Evolutionary conservation across 495 filamentous ascomycete species (phyloP).

Genomic region (Penicillium malachiteum): DNA sequence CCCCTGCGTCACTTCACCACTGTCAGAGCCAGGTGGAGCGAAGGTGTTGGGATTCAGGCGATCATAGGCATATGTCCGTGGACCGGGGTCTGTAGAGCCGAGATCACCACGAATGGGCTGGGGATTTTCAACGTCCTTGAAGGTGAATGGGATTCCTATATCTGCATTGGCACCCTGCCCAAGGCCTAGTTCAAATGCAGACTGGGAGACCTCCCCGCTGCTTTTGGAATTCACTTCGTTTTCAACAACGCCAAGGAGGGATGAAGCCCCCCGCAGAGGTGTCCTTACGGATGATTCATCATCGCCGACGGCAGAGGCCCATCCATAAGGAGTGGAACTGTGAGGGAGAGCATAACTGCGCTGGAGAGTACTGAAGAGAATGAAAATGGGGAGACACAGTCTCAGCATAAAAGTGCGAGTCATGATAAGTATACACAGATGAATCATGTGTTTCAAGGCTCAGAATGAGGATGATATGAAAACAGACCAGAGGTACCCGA

Average conservation of each 20-base stretch:
- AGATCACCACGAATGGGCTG: conserved; percentile 9
- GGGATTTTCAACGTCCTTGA: conserved; percentile 1
- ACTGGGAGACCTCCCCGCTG: not conserved
- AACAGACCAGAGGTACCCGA: no score
- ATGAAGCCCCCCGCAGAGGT: conserved; percentile 1
- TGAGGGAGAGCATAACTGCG: not conserved
- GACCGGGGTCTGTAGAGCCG: conserved; percentile 5
- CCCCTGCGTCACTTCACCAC: conserved; percentile 2
- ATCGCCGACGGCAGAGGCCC: conserved; percentile 1
- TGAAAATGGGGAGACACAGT: not conserved
- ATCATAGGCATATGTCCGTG: conserved; percentile 7
- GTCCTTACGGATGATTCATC: not conserved
- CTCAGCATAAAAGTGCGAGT: no score
- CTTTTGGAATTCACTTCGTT: conserved; percentile 1
- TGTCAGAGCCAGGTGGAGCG: conserved; percentile 6
- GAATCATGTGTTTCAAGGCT: no score
- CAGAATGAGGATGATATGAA: no score
- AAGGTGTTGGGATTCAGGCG: conserved; percentile 7
- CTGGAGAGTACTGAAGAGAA: not conserved
- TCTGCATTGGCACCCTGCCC: conserved; percentile 3
- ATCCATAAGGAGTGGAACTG: not conserved
- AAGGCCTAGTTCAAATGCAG: not conserved
- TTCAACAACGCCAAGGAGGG: not conserved
- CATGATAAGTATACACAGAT: not conserved
- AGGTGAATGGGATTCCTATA: conserved; percentile 6